Evolutionary conservation across 129 eudicot species (phyloP), one percentile per base, ranked within the genome.

Genomic region (Apium graveolens): DNA sequence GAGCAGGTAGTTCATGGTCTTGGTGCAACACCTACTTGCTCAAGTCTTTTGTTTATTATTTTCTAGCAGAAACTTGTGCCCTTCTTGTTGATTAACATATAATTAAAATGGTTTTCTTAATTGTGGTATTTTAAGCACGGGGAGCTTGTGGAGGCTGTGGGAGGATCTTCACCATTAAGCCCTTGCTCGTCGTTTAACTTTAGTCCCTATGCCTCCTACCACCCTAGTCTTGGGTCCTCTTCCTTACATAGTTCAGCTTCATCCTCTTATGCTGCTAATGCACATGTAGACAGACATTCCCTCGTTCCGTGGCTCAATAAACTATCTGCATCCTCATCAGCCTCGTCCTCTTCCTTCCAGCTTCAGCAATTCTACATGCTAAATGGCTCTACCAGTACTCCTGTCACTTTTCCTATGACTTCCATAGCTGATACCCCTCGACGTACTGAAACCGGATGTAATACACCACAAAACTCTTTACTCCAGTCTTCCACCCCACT

Each of bases 301-400:
- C 91, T 88, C 75, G 86, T 90, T 37, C 96, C 96, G 11, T 90
- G 96, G 96, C 90, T 90, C 55, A 90, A 90, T 77, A 88, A 86
- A 81, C 86, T 88, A 65, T 88, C 90, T 72, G 77, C 81, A 45
- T 85, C 93, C 76, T 87, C 96, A 39, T 85, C 89, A 29, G 74
- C 89, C 74, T 24, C 65, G 5, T 55, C 65, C 27, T 24, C 31
- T 55, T 20, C 12, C 65, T 73, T 84, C 53, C 87, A 85, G 81
- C 80, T 81, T 76, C 88, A 86, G 41, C 83, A 90, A 70, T 84
- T 81, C 69, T 63, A 69, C 69, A 48, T 85, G 82, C 93, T 84
- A 66, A 76, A 84, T 5, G 97, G 97, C 75, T 88, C 96, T 84
- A 87, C 88, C 70, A 92, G 96, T 69, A 96, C 97, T 27, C 97